Evolutionary conservation across 2,329 filamentous ascomycete genomes (phyloP).

Genomic region (Cryphonectria japonica): DNA sequence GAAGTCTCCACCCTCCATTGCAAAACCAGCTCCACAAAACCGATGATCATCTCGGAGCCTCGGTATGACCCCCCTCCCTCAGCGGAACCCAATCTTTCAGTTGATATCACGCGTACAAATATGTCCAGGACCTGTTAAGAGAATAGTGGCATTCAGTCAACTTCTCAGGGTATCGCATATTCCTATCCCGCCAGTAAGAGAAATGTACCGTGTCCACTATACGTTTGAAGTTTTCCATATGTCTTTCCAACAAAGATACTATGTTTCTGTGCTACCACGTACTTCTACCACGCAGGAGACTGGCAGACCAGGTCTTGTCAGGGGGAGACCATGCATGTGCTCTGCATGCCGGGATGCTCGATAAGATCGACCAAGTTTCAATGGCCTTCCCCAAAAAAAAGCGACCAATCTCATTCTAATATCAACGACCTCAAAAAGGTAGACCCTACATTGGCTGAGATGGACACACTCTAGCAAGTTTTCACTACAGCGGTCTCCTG

Average conservation of each 20-base stretch:
- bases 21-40: neutral
- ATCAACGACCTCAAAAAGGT: neutral
- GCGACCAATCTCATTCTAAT: neutral
- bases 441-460: neutral
- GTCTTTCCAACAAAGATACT: neutral
- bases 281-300: neutral
- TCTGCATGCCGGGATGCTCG: neutral
- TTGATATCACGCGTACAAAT: neutral
- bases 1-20: constrained; percentile 5
- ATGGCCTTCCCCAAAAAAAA: neutral
- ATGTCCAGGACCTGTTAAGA: neutral
- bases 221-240: neutral
- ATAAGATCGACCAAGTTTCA: constrained; percentile 6
- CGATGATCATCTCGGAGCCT: constrained; percentile 4
- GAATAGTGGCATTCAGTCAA: neutral
- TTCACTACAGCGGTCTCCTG: neutral
- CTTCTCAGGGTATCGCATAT: neutral
- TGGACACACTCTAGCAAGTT: neutral
- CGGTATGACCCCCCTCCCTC: neutral
- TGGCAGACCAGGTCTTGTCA: constrained; percentile 2
- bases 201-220: neutral
- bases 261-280: neutral
- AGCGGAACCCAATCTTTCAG: neutral
- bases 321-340: constrained; percentile 4
- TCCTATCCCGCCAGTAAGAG: neutral